Percentiles rank a stretch among this genome's conserved stretches.
phyloP scores from a whole-genome alignment of 345 rosid species.

The Ailanthus altissimus region DNA sequence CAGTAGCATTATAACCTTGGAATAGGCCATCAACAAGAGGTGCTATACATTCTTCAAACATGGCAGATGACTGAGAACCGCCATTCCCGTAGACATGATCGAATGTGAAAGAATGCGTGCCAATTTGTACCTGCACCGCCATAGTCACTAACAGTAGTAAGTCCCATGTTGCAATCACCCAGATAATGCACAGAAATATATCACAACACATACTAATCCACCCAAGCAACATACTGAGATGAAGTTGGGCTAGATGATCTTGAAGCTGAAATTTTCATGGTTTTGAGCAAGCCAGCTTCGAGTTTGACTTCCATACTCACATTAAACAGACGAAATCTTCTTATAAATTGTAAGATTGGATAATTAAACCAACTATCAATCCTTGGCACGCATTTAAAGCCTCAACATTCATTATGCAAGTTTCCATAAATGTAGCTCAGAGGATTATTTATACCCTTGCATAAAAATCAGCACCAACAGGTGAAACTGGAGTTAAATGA shows the following conservation, averaged over 20 bases:
- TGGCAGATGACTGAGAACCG: slow-evolving; percentile 52
- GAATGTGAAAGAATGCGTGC: slow-evolving; percentile 74
- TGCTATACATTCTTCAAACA: slow-evolving; percentile 72
- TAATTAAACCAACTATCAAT: slow-evolving; percentile 4
- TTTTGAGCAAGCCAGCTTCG: neutral
- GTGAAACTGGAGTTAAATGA: neutral
- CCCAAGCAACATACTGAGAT: neutral
- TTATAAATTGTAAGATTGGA: neutral
- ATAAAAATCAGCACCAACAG: neutral
- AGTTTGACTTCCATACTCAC: neutral
- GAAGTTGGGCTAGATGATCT: neutral
- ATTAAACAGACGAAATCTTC: neutral
- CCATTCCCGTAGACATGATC: slow-evolving; percentile 80
- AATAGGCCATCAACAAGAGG: slow-evolving; percentile 79
- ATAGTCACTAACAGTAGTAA: slow-evolving; percentile 16
- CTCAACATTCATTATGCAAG: neutral
- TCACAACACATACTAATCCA: neutral
- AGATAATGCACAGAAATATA: neutral
- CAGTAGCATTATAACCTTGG: slow-evolving; percentile 85
- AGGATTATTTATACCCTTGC: neutral
- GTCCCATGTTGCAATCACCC: neutral
- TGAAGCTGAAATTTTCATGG: neutral
- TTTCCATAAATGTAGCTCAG: neutral
- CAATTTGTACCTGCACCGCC: slow-evolving; percentile 67
- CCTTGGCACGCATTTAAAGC: neutral